A percentile compares a stretch with the other conserved stretches of the same genome.
Evolutionary conservation across 2,329 filamentous ascomycete species (phyloP).

Genomic region (Parastagonospora nodorum): DNA sequence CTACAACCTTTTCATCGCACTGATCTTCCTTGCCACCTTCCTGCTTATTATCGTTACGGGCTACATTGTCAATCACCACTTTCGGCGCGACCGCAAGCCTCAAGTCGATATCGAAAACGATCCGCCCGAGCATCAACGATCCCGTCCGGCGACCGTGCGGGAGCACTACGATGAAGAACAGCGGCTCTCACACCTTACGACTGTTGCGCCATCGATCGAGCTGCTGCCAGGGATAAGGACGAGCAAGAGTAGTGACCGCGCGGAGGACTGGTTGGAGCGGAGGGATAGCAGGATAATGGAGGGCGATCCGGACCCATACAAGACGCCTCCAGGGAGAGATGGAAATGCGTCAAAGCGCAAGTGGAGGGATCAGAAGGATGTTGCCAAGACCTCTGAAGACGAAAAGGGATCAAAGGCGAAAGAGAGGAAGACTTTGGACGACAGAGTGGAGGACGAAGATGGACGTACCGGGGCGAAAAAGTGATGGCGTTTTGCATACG

Average conservation of each 20-base stretch:
- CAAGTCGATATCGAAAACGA: constrained; percentile 5
- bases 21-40: constrained; percentile 16
- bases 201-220: constrained; percentile 12
- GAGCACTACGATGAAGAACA: constrained; percentile 10
- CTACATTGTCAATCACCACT: constrained; percentile 16
- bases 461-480: too few relatives aligned
- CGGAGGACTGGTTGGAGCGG: constrained; percentile 23
- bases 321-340: constrained; percentile 1
- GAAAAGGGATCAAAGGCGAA: not conserved
- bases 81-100: constrained; percentile 5
- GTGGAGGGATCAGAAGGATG: not conserved
- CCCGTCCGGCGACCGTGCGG: constrained; percentile 7
- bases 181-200: constrained; percentile 6
- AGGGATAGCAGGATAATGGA: constrained; percentile 6
- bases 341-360: constrained; percentile 9
- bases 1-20: constrained; percentile 15
- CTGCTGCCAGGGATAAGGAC: constrained; percentile 14
- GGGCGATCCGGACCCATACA: constrained; percentile 5
- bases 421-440: not conserved
- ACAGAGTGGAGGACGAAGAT: too few relatives aligned
- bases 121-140: not conserved
- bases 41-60: constrained; percentile 20
- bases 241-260: constrained; percentile 18
- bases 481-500: too few relatives aligned
- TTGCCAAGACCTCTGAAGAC: not conserved